Percentiles rank a stretch among this genome's conserved stretches.
These are phyloP conservation scores for Cryptococcus sp. DNA, from an alignment of 1,284 basidiomycete genomes.

Conservation along the genomic window DNA sequence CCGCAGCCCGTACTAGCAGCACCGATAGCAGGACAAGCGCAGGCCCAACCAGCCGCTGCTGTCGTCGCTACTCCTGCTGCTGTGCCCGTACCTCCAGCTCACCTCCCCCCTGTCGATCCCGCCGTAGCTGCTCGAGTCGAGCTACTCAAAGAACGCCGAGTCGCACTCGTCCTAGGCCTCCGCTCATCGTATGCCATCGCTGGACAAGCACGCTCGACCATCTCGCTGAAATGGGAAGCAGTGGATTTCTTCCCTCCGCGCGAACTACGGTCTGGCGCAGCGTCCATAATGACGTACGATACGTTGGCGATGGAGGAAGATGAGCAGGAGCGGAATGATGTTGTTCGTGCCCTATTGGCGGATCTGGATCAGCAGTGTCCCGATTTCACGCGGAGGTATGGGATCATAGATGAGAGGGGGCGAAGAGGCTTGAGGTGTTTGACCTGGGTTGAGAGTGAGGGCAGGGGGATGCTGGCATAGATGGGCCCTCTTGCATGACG, in stretches of 20 bases:
- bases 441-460: constrained; percentile 5
- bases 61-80: background rate
- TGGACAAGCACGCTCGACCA: background rate
- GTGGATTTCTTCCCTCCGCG: constrained; percentile 1
- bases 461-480: background rate
- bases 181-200: constrained; percentile 2
- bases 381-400: constrained; percentile 7
- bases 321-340: constrained; percentile 9
- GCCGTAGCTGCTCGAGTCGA: constrained; percentile 7
- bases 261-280: too few species aligned
- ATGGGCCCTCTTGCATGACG: too few species aligned
- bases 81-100: background rate
- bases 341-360: constrained; percentile 6
- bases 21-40: too few species aligned
- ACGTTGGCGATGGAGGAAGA: background rate
- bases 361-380: constrained; percentile 15
- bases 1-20: too few species aligned
- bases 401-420: constrained; percentile 5
- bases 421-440: constrained; percentile 16
- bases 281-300: too few species aligned
- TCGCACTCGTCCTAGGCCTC: constrained; percentile 11
- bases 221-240: background rate
- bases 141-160: constrained; percentile 7
- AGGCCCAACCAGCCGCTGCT: background rate
- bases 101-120: background rate